Evolutionary conservation across 768 basidiomycete species (phyloP), one percentile per base, ranked within the genome.

Genomic region (Pleurotus eryngii): DNA sequence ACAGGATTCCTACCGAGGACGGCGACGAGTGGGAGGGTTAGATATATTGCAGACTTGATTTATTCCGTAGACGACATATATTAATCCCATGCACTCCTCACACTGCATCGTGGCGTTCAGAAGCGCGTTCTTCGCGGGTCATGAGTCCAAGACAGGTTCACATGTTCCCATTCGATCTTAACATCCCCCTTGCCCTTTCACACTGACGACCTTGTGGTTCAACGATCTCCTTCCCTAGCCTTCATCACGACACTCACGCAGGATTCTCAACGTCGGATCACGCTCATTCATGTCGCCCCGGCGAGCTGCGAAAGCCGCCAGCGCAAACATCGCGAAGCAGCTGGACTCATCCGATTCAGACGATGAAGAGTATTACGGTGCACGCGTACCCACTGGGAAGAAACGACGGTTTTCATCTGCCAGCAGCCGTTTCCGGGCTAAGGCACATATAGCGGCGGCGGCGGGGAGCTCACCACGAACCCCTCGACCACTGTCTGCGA

Each of bases 261-360:
- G 30, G 11, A 26, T 26, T 35, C 11, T 35, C 30, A 35, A 4
- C 30, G 30, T 35, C 30, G 7, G 30, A 35, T 35, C 30, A 35
- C 11, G 9, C 30, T 11, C 11, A 35, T 30, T 9, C 35, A 17
- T 30, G 46, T 18, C 14, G 8, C 46, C 17, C 24, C 51, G 51
- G 42, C 51, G 51, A 22, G 51, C 51, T 18, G 51, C 51, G 22
- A 54, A 40, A 42, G 51, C 37, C 42, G 51, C 51, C 20, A 39
- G 37, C 14, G 51, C 51, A 12, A 40, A 22, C 24, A 54, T 54
- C 15, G 37, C 51, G 14, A 37, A 40, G 20, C 51, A 54, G 20
- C 51, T 54, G 12, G 39, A 54, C 39, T 40, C 37, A 12, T 54
- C 51, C 11, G 51, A 54, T 26, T 54, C 51, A 11, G 51, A 54